Conservation (phyloP, 305 asterid species). For the Ajuga reptans region DNA sequence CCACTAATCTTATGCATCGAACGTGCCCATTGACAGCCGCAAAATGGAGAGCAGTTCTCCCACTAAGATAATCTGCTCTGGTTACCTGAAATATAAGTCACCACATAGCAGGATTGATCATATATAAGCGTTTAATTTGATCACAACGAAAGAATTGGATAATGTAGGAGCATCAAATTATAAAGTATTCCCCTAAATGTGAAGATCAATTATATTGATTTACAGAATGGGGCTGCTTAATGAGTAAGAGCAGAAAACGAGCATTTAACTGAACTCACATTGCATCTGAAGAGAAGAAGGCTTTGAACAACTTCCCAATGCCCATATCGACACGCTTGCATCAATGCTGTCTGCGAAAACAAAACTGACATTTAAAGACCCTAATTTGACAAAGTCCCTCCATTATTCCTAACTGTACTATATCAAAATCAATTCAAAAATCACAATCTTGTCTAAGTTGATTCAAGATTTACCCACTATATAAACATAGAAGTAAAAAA, state of each 20-base stretch:
- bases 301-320: conserved; percentile 93
- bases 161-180: neutral
- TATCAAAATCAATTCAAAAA: neutral
- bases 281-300: conserved; percentile 75
- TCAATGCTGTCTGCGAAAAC: conserved; percentile 59
- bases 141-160: neutral
- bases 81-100: conserved; percentile 21
- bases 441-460: neutral
- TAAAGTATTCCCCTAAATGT: neutral
- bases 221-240: neutral
- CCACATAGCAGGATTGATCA: neutral
- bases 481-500: neutral
- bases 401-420: conserved; percentile 6
- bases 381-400: conserved; percentile 28
- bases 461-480: neutral
- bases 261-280: conserved; percentile 40
- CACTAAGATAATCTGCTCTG: conserved; percentile 91
- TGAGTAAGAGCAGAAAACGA: neutral
- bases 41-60: conserved; percentile 94
- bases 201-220: neutral
- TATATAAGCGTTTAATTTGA: neutral
- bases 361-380: conserved; percentile 9
- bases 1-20: conserved; percentile 73
- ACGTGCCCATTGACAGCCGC: conserved; percentile 88
- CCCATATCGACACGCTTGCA: conserved; percentile 88